Evolutionary conservation across 2,329 filamentous ascomycete species (phyloP).

Genomic region (Paraconiothyrium sp.): DNA sequence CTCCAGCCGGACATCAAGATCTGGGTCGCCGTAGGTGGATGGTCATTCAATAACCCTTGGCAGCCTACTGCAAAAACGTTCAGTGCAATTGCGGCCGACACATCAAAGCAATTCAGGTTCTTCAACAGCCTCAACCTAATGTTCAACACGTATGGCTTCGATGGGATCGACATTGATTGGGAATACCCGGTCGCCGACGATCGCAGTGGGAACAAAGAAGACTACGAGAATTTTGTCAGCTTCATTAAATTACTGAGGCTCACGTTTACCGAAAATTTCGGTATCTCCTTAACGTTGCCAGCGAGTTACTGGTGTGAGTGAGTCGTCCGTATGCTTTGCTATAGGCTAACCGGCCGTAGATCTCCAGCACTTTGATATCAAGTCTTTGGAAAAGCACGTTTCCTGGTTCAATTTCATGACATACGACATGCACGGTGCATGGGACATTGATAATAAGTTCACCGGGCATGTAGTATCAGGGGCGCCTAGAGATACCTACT

Average conservation of each 20-base stretch:
- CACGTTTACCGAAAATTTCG: not conserved
- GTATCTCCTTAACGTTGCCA: not conserved
- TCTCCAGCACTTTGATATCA: not conserved
- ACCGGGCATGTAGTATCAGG: not conserved
- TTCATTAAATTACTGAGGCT: not conserved
- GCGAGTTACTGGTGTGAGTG: not conserved
- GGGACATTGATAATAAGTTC: not conserved
- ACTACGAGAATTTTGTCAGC: not conserved
- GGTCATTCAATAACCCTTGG: not conserved
- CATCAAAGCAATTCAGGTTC: not conserved
- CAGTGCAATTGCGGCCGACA: conserved; percentile 39
- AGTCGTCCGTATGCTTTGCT: no score
- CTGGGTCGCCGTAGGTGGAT: not conserved
- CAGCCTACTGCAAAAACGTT: conserved; percentile 36
- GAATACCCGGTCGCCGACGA: not conserved
- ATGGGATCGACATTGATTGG: conserved; percentile 60
- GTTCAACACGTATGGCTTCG: conserved; percentile 55
- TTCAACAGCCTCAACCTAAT: conserved; percentile 39
- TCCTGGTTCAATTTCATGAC: conserved; percentile 58
- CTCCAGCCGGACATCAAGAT: not conserved
- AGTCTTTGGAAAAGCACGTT: conserved; percentile 31
- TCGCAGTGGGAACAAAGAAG: not conserved
- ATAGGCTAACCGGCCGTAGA: not conserved
- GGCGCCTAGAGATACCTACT: no score
- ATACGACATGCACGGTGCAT: conserved; percentile 57